A percentile compares a stretch with the other conserved stretches of the same genome.
phyloP scores from a whole-genome alignment of 352 stramenopile species.

The Thalassiosira livingstoniorum region DNA sequence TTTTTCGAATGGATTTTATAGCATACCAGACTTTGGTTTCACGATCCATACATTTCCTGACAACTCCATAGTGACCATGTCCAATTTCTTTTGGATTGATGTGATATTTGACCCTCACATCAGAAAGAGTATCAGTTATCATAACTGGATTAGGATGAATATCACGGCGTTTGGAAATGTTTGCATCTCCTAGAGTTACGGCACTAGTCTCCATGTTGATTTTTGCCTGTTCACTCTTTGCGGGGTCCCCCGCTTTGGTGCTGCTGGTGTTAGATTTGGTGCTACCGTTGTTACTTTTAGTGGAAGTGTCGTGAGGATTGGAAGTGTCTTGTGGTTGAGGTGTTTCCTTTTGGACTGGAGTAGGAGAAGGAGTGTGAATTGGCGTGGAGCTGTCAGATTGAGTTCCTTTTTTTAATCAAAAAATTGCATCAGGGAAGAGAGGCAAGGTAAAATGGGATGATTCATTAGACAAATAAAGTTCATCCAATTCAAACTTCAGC shows the following conservation, averaged over 20 bases:
- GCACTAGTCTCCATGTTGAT: slow-evolving; percentile 26
- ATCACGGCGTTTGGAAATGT: slow-evolving; percentile 46
- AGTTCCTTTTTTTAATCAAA: slow-evolving; percentile 7
- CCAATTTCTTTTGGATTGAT: slow-evolving; percentile 81
- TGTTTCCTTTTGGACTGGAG: slow-evolving; percentile 1
- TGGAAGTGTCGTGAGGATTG: background rate
- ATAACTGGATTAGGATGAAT: slow-evolving; percentile 64
- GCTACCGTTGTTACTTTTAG: background rate
- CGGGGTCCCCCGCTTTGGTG: background rate
- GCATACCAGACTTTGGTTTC: slow-evolving; percentile 93
- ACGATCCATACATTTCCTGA: slow-evolving; percentile 94
- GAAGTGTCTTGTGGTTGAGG: background rate
- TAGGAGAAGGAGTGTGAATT: slow-evolving; percentile 14
- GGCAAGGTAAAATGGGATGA: too few relatives aligned
- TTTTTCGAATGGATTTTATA: slow-evolving; percentile 99
- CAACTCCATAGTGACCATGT: slow-evolving; percentile 93
- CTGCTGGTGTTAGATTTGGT: too few relatives aligned
- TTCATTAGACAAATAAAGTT: too few relatives aligned
- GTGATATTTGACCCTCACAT: slow-evolving; percentile 82
- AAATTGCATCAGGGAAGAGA: too few relatives aligned
- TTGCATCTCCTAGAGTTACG: slow-evolving; percentile 42
- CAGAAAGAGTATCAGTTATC: slow-evolving; percentile 77
- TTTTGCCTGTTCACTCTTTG: background rate
- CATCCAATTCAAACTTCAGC: too few relatives aligned
- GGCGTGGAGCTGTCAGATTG: background rate